phyloP scores from a whole-genome alignment of 208 protist genomes.

The Acanthamoeba sp. region DNA sequence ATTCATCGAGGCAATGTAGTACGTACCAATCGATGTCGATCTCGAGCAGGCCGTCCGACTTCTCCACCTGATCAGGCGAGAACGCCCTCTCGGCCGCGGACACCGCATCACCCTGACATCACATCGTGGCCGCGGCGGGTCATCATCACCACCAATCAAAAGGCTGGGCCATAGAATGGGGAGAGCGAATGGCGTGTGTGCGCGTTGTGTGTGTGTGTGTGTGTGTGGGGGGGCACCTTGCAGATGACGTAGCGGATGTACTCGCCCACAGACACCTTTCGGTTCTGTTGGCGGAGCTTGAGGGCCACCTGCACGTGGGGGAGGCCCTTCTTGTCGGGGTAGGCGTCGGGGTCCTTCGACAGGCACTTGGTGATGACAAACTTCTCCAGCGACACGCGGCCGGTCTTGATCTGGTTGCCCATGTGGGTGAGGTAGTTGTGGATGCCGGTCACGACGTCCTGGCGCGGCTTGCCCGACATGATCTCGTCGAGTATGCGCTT shows the following conservation, averaged over 20 bases:
- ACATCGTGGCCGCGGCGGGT: too few relatives aligned
- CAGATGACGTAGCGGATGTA: constrained; percentile 74
- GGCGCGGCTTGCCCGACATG: constrained; percentile 89
- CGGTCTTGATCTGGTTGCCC: constrained; percentile 77
- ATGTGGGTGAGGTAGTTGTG: constrained; percentile 94
- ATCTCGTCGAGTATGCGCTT: constrained; percentile 93
- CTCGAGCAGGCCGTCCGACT: constrained; percentile 47
- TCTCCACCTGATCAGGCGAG: constrained; percentile 65
- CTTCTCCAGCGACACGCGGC: constrained; percentile 92
- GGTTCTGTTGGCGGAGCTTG: constrained; percentile 41
- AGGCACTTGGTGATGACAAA: constrained; percentile 98
- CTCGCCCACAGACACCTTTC: constrained; percentile 61
- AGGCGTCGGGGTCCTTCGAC: constrained; percentile 79
- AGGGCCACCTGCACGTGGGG: constrained; percentile 67
- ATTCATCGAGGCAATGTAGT: too few relatives aligned
- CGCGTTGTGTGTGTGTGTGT: too few relatives aligned
- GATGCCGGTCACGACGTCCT: constrained; percentile 92
- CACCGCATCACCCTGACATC: neutral
- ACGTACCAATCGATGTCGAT: constrained; percentile 67
- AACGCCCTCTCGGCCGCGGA: constrained; percentile 63
- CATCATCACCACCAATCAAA: too few relatives aligned
- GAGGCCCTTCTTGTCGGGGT: constrained; percentile 68
- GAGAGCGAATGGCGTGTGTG: too few relatives aligned
- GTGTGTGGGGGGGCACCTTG: neutral
- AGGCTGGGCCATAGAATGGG: too few relatives aligned